A percentile compares a stretch with the other conserved stretches of the same genome.
Evolutionary conservation across 2,329 filamentous ascomycete genomes (phyloP).

Genomic region (Fusarium mundagurra): DNA sequence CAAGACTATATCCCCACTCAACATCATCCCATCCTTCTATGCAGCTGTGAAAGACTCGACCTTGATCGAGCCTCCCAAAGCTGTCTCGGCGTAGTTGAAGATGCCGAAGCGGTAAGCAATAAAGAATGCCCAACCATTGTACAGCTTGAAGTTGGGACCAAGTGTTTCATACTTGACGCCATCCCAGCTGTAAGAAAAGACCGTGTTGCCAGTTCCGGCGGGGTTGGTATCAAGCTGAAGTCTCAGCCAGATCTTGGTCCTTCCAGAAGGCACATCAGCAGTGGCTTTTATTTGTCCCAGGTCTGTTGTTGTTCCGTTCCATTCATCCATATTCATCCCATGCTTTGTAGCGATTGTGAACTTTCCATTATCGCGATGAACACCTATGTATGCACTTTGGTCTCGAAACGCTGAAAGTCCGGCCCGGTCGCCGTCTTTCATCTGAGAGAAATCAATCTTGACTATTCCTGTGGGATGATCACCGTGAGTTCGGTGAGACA

Average conservation of each 20-base stretch:
- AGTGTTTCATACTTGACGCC: conserved; percentile 28
- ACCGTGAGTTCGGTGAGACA: conserved; percentile 58
- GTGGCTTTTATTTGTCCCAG: conserved; percentile 36
- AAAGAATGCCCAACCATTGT: conserved; percentile 57
- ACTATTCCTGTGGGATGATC: conserved; percentile 60
- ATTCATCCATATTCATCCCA: conserved; percentile 51
- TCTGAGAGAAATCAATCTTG: conserved; percentile 57
- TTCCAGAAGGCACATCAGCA: conserved; percentile 28
- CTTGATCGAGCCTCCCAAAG: conserved; percentile 49
- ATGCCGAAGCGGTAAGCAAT: conserved; percentile 60
- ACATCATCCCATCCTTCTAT: not conserved
- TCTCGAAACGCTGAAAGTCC: conserved; percentile 65
- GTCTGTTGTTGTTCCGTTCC: conserved; percentile 29
- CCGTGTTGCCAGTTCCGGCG: conserved; percentile 28
- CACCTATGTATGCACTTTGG: conserved; percentile 61
- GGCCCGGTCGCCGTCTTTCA: conserved; percentile 61
- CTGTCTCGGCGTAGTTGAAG: conserved; percentile 60
- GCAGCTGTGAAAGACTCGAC: conserved; percentile 32
- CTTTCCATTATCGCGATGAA: conserved; percentile 48
- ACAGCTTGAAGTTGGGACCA: conserved; percentile 50
- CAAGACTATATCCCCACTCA: not conserved
- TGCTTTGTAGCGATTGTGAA: conserved; percentile 49
- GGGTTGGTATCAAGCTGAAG: conserved; percentile 40
- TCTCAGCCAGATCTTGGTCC: conserved; percentile 37
- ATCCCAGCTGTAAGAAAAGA: conserved; percentile 35